Evolutionary conservation across 257 asterid genomes (phyloP).

Genomic region (Eucommia ulmoides): DNA sequence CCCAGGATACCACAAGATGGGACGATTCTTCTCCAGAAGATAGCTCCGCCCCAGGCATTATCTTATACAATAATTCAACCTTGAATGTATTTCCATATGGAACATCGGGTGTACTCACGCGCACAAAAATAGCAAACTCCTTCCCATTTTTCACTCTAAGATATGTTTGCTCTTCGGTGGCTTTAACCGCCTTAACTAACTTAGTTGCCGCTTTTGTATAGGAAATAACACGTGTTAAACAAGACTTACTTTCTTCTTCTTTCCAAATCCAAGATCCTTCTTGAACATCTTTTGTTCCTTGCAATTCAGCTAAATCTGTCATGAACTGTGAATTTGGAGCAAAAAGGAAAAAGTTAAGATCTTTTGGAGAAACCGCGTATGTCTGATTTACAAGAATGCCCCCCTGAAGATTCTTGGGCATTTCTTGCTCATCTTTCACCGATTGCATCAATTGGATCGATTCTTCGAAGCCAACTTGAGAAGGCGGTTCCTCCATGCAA

Average conservation of each 20-base stretch:
- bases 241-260: slow-evolving; percentile 21
- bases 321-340: slow-evolving; percentile 54
- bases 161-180: slow-evolving; percentile 70
- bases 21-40: slow-evolving; percentile 45
- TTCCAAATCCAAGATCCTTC: slow-evolving; percentile 68
- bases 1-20: slow-evolving; percentile 69
- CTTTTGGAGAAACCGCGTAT: slow-evolving; percentile 33
- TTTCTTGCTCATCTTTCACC: slow-evolving; percentile 22
- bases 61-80: slow-evolving; percentile 60
- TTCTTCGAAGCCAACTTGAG: slow-evolving; percentile 36
- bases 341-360: slow-evolving; percentile 50
- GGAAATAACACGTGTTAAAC: slow-evolving; percentile 46
- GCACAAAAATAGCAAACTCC: slow-evolving; percentile 45
- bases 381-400: slow-evolving; percentile 68
- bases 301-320: slow-evolving; percentile 40
- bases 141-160: slow-evolving; percentile 34
- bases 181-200: slow-evolving; percentile 70
- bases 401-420: slow-evolving; percentile 53
- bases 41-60: slow-evolving; percentile 35
- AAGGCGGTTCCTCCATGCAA: slow-evolving; percentile 17
- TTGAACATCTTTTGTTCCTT: slow-evolving; percentile 52
- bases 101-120: slow-evolving; percentile 77
- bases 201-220: slow-evolving; percentile 68
- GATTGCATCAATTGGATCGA: slow-evolving; percentile 32
- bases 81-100: slow-evolving; percentile 78